Percentiles rank a stretch among this genome's conserved stretches.
phyloP scores from a whole-genome alignment of 139 green algal species.

The Chlamydomonas schloesseri region DNA sequence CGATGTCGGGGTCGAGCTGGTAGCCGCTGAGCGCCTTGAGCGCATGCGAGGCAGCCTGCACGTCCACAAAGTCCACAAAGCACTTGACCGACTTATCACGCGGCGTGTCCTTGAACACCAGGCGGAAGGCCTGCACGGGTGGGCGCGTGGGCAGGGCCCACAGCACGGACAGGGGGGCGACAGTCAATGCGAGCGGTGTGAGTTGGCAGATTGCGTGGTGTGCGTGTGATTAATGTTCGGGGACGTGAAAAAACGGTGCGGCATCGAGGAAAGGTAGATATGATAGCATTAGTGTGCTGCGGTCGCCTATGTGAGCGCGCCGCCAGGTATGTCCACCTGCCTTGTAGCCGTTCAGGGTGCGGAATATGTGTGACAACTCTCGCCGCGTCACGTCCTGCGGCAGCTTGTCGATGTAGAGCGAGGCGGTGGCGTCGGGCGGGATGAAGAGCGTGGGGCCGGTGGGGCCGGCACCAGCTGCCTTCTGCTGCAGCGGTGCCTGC shows the following conservation, averaged over 20 bases:
- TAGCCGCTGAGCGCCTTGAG: constrained; percentile 59
- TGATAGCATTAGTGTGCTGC: too few relatives aligned
- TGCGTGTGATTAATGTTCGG: too few relatives aligned
- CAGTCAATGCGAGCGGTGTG: too few relatives aligned
- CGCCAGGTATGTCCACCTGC: constrained; percentile 14
- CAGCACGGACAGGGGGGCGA: too few relatives aligned
- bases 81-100: constrained; percentile 54
- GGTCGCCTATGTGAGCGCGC: too few relatives aligned
- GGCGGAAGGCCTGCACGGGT: constrained; percentile 59
- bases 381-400: constrained; percentile 67
- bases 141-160: too few relatives aligned
- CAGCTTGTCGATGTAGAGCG: constrained; percentile 73
- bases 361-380: constrained; percentile 82
- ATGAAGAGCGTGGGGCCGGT: background rate
- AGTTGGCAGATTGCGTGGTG: too few relatives aligned
- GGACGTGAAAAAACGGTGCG: too few relatives aligned
- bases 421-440: constrained; percentile 54
- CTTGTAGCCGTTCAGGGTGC: constrained; percentile 73
- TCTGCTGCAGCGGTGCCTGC: constrained; percentile 5
- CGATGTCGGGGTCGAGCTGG: constrained; percentile 49
- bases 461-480: too few relatives aligned
- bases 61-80: constrained; percentile 67
- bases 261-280: too few relatives aligned
- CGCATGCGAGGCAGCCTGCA: constrained; percentile 42
- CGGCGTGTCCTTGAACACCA: constrained; percentile 67